Evolutionary conservation across 2,329 filamentous ascomycete genomes (phyloP), one percentile per base, ranked within the genome.

Genomic region (Pseudogymnoascus sp.): DNA sequence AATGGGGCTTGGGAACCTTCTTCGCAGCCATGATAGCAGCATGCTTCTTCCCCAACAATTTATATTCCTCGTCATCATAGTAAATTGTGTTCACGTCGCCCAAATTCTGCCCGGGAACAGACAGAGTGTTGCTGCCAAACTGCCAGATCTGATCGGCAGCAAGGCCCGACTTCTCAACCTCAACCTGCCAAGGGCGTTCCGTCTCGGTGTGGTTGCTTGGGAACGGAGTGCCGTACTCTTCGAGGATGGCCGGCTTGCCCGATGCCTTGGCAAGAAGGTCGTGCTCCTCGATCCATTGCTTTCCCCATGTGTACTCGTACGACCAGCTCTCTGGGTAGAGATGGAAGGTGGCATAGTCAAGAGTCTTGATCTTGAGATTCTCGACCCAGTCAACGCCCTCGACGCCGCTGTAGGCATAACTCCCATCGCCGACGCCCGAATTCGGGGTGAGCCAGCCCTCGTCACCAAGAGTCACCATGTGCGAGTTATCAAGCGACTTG

Each of bases 401-500:
- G 53, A 64, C 67, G 46, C 72, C 75, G 26, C 63, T 64, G 68
- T 81, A 82, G 0, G 78, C 78, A 65, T 81, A 82, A 37, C 70
- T 72, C 1, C 74, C 76, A 28, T 75, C 75, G 3, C 74, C 76
- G 7, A 72, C 73, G 4, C 72, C 73, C 19, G 74, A 74, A 16
- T 65, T 65, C 0, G 72, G 67, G 4, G 74, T 69, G 3, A 84
- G 82, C 46, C 80, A 85, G 6, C 86, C 86, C 72, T 89, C 86
- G 66, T 88, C 85, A 14, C 86, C 85, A 19, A 86, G 78, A 0
- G 82, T 81, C 41, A 88, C 84, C 78, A 88, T 81, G 71, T 88
- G 86, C 56, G 79, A 71, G 1, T 78, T 67, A 69, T 89, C 86
- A 11, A 89, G 76, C 11, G 77, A 80, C 73, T 89, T 89, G 73